Conservation (phyloP, 169 alveolate genomes). For the Besnoitia besnoiti region DNA sequence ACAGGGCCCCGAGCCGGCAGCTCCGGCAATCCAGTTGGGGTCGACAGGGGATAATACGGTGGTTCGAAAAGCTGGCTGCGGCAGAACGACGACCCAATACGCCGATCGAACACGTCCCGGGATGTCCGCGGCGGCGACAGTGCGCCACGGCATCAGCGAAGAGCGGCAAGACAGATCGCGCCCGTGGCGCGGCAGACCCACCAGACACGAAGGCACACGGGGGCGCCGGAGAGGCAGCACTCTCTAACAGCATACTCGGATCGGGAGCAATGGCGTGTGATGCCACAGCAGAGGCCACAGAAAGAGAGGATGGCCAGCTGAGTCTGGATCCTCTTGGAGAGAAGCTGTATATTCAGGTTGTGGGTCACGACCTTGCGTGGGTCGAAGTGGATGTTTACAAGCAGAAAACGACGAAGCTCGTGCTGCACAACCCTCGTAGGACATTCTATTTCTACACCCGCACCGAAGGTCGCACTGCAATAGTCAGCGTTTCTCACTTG, state of each 20-base stretch:
- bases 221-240: neutral
- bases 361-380: constrained; percentile 40
- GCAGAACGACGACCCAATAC: neutral
- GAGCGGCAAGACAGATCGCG: neutral
- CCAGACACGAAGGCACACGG: neutral
- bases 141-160: neutral
- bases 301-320: neutral
- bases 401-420: neutral
- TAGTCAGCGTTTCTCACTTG: constrained; percentile 15
- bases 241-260: neutral
- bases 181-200: neutral
- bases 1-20: neutral
- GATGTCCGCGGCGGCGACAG: neutral
- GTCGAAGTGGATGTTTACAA: constrained; percentile 11
- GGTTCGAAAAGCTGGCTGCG: constrained; percentile 21
- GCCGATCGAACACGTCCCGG: neutral
- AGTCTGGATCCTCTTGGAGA: neutral
- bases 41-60: neutral
- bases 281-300: neutral
- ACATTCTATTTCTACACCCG: constrained; percentile 18
- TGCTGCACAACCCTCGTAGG: constrained; percentile 44
- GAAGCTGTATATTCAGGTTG: constrained; percentile 32
- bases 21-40: neutral
- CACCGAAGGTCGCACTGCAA: constrained; percentile 3
- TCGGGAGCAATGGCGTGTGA: constrained; percentile 20